Percentiles rank a stretch among this genome's conserved stretches.
Conservation (phyloP, 257 asterid species). For the Paraleonurus japonicus region DNA sequence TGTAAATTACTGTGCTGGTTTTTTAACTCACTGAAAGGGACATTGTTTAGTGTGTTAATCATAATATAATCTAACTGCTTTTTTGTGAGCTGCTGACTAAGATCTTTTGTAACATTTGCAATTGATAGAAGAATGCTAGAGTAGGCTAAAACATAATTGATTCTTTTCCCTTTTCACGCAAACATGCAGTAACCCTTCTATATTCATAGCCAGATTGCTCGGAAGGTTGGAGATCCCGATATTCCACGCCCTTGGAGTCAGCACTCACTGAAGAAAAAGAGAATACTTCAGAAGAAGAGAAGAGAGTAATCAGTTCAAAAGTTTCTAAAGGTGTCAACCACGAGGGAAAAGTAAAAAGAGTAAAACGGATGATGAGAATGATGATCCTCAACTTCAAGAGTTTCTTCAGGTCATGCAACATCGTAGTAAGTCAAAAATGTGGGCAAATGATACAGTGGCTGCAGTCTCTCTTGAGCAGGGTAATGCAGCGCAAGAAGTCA, state of each 20-base stretch:
- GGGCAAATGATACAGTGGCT: slow-evolving; percentile 82
- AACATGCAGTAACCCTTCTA: slow-evolving; percentile 28
- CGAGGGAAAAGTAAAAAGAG: slow-evolving; percentile 41
- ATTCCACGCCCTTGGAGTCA: slow-evolving; percentile 97
- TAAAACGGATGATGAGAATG: slow-evolving; percentile 45
- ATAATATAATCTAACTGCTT: neutral
- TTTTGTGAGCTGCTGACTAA: neutral
- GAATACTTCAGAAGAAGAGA: slow-evolving; percentile 39
- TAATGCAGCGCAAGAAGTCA: slow-evolving; percentile 29
- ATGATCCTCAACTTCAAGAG: slow-evolving; percentile 78
- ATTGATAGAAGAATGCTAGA: neutral
- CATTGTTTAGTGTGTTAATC: neutral
- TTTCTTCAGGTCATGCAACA: slow-evolving; percentile 86
- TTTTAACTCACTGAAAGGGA: neutral
- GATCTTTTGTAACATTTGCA: neutral
- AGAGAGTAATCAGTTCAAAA: slow-evolving; percentile 28
- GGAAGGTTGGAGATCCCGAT: slow-evolving; percentile 79
- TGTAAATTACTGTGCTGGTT: neutral
- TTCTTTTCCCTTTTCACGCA: neutral
- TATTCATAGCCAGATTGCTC: slow-evolving; percentile 71
- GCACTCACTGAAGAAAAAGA: slow-evolving; percentile 62
- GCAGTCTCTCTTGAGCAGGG: slow-evolving; percentile 45
- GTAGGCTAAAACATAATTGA: neutral
- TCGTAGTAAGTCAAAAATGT: slow-evolving; percentile 77
- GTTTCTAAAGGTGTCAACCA: slow-evolving; percentile 30